Conservation (phyloP, 441 rosid genomes). For the Raphanus hybrid region DNA sequence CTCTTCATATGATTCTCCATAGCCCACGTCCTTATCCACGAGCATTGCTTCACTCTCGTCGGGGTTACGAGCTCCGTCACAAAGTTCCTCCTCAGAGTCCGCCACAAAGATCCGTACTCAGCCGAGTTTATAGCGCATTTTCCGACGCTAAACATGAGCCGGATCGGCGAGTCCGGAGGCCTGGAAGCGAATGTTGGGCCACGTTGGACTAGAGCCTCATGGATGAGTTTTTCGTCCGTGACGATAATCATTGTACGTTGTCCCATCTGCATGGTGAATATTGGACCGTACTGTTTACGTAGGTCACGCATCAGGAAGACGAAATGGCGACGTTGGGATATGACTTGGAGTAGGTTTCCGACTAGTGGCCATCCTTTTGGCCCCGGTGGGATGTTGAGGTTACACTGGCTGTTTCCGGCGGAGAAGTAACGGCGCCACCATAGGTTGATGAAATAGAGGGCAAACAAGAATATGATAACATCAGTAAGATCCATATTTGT, state of each 20-base stretch:
- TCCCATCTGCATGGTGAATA: conserved; percentile 93
- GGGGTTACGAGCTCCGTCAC: conserved; percentile 70
- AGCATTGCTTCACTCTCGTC: conserved; percentile 69
- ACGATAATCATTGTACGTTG: conserved; percentile 81
- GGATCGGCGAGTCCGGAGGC: conserved; percentile 81
- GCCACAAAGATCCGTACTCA: conserved; percentile 82
- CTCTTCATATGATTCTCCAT: conserved; percentile 66
- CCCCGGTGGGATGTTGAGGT: conserved; percentile 70
- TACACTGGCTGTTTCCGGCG: conserved; percentile 25
- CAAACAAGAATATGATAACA: conserved; percentile 47
- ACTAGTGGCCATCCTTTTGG: conserved; percentile 88
- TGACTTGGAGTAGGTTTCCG: conserved; percentile 74
- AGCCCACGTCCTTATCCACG: conserved; percentile 88
- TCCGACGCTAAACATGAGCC: conserved; percentile 81
- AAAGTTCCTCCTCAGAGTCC: conserved; percentile 64
- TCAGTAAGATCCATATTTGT: conserved; percentile 59
- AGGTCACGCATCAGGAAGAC: conserved; percentile 65
- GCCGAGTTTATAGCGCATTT: conserved; percentile 91
- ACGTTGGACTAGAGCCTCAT: conserved; percentile 77
- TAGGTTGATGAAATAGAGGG: conserved; percentile 48
- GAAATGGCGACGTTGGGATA: conserved; percentile 76
- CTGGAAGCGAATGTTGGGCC: conserved; percentile 75
- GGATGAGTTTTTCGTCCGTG: conserved; percentile 75
- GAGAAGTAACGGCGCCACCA: conserved; percentile 66
- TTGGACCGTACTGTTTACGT: conserved; percentile 74